Conservation (phyloP, 768 basidiomycete species). For the Gelatoporia subvermispora region DNA sequence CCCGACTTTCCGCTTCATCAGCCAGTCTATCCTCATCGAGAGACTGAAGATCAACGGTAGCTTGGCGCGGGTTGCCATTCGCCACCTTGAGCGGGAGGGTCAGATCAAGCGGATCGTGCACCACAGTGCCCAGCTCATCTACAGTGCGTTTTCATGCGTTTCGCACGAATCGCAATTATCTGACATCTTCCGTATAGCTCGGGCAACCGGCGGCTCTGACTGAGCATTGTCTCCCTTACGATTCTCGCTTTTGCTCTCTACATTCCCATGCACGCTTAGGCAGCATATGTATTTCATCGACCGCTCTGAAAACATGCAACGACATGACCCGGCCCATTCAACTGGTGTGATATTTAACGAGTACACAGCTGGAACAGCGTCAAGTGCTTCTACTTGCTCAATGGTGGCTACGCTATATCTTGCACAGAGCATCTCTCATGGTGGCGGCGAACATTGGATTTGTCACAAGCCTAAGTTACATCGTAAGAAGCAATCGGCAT, state of each 20-base stretch:
- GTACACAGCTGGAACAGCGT: no score
- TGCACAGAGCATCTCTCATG: no score
- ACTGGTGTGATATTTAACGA: no score
- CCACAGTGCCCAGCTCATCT: conserved; percentile 90
- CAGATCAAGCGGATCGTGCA: conserved; percentile 95
- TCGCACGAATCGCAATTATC: not conserved
- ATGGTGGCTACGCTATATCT: no score
- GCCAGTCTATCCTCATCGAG: conserved; percentile 96
- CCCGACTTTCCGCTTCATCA: conserved; percentile 98
- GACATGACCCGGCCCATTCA: conserved; percentile 12
- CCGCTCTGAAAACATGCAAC: conserved; percentile 24
- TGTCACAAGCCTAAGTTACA: no score
- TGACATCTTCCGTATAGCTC: conserved; percentile 27
- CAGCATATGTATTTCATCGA: conserved; percentile 33
- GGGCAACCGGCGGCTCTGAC: conserved; percentile 38
- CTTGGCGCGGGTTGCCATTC: conserved; percentile 87
- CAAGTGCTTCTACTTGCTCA: no score
- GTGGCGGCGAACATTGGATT: no score
- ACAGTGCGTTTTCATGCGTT: conserved; percentile 62
- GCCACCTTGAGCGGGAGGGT: conserved; percentile 89
- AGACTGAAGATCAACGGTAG: conserved; percentile 96
- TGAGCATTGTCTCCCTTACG: conserved; percentile 13
- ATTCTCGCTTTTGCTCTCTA: conserved; percentile 15
- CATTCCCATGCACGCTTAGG: conserved; percentile 20
- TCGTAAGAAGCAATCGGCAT: no score